Conservation (phyloP, 345 rosid species). For the Ceriops decandra region DNA sequence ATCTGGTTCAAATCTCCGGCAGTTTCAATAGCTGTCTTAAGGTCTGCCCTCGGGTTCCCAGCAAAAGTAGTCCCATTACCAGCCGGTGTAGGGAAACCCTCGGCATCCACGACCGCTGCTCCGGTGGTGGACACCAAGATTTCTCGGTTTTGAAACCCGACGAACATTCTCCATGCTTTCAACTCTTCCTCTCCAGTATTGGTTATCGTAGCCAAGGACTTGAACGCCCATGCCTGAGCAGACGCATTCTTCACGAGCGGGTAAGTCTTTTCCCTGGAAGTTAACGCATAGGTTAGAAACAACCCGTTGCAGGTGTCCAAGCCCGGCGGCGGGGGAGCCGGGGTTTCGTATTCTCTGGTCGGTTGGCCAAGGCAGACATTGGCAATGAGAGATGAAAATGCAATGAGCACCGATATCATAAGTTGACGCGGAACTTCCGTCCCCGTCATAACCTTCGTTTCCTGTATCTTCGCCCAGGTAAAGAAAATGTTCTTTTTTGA, state of each 20-base stretch:
- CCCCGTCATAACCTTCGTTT: conserved; percentile 20
- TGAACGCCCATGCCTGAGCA: conserved; percentile 90
- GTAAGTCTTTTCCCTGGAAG: conserved; percentile 46
- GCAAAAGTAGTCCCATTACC: conserved; percentile 68
- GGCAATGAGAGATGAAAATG: conserved; percentile 16
- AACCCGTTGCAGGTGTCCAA: conserved; percentile 64
- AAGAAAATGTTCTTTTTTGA: not conserved
- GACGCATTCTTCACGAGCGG: conserved; percentile 68
- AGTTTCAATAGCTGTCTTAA: conserved; percentile 73
- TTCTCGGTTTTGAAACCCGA: conserved; percentile 73
- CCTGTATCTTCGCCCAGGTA: not conserved
- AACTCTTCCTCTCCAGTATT: conserved; percentile 64
- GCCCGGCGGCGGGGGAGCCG: conserved; percentile 50
- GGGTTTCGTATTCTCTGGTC: conserved; percentile 26
- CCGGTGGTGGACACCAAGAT: conserved; percentile 57
- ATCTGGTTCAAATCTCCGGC: conserved; percentile 80
- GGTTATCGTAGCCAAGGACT: conserved; percentile 48
- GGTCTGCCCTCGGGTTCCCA: conserved; percentile 51
- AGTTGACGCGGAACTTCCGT: conserved; percentile 38
- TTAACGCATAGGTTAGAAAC: conserved; percentile 58
- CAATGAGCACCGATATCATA: conserved; percentile 13
- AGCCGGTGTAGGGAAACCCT: conserved; percentile 56
- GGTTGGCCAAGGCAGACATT: conserved; percentile 42
- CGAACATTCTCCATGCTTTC: conserved; percentile 64
- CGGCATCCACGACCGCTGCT: conserved; percentile 44